Evolutionary conservation across 78 protist genomes (phyloP).

Genomic region (Bodo saltans): DNA sequence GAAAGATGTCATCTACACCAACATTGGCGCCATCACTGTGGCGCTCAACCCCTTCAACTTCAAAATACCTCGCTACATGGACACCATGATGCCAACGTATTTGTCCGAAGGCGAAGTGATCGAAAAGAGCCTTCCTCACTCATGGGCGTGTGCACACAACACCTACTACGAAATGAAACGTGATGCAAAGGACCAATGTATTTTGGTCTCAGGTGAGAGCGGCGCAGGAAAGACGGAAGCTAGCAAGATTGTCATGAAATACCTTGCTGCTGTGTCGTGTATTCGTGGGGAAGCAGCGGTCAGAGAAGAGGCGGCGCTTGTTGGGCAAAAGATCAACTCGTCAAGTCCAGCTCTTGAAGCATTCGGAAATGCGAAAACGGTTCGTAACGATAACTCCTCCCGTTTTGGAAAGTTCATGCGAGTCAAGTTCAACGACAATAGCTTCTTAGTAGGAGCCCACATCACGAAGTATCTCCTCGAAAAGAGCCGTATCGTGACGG

Average conservation of each 20-base stretch:
- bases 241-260: conserved; percentile 28
- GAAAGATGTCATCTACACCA: conserved; percentile 24
- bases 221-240: conserved; percentile 42
- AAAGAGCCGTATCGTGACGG: conserved; percentile 82
- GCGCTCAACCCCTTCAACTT: conserved; percentile 40
- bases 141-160: conserved; percentile 33
- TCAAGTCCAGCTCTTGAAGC: conserved; percentile 66
- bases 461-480: conserved; percentile 68
- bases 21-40: conserved; percentile 33
- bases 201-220: conserved; percentile 29
- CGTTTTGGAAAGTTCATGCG: conserved; percentile 55
- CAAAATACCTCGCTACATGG: conserved; percentile 14
- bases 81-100: conserved; percentile 20
- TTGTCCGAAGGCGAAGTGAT: conserved; percentile 13
- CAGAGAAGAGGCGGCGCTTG: too few relatives aligned
- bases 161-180: conserved; percentile 18
- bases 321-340: conserved; percentile 26
- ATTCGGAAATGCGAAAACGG: conserved; percentile 82
- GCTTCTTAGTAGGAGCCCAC: conserved; percentile 24
- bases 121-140: conserved; percentile 30
- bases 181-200: conserved; percentile 3
- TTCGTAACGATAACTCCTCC: conserved; percentile 77
- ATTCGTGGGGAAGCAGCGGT: conserved; percentile 1
- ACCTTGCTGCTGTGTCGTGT: conserved; percentile 33
- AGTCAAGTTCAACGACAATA: conserved; percentile 46